Evolutionary conservation across 495 filamentous ascomycete species (phyloP).

Genomic region (Penicillium atrosanguineum): DNA sequence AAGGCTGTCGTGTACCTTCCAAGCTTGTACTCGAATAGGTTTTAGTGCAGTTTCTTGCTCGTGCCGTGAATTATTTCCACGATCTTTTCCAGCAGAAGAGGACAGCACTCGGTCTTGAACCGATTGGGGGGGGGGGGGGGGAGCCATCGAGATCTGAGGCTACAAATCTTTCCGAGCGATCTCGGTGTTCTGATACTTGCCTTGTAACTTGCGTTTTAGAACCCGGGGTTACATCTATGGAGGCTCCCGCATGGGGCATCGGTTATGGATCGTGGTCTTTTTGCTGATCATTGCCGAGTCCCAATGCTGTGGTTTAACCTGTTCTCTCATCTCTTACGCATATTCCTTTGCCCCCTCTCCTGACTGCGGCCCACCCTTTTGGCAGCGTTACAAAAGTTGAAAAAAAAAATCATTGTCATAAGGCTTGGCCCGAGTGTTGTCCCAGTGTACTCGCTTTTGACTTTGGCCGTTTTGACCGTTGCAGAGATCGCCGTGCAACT

Average conservation of each 20-base stretch:
- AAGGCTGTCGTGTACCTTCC: too few relatives aligned
- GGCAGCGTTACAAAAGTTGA: neutral
- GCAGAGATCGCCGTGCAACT: slow-evolving; percentile 13
- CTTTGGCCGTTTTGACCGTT: slow-evolving; percentile 22
- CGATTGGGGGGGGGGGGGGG: too few relatives aligned
- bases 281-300: slow-evolving; percentile 9
- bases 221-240: slow-evolving; percentile 10
- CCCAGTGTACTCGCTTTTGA: neutral
- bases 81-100: neutral
- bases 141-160: neutral
- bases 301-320: neutral
- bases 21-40: neutral
- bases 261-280: slow-evolving; percentile 3
- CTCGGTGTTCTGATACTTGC: neutral
- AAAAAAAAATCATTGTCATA: neutral
- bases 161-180: neutral
- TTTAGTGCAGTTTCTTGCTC: too few relatives aligned
- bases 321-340: neutral
- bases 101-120: neutral
- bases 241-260: slow-evolving; percentile 9
- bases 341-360: neutral
- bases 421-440: neutral
- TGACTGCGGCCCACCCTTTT: slow-evolving; percentile 1
- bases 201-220: neutral
- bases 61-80: neutral